Conservation (phyloP, 371 early-diverging fungal species). For the Mortierella sp. region DNA sequence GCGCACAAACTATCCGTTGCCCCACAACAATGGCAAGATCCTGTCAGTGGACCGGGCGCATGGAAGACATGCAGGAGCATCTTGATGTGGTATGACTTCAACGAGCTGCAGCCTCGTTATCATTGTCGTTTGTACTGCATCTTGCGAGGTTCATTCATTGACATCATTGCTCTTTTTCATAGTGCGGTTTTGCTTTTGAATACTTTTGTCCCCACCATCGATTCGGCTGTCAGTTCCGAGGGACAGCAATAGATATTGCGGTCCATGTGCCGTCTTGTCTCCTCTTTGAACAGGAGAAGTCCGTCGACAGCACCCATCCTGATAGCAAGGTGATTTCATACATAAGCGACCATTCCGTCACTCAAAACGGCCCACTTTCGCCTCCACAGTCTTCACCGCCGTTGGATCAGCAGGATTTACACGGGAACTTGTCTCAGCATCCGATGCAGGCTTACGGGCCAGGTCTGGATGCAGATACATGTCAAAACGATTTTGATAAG, state of each 20-base stretch:
- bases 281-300: slow-evolving; percentile 4
- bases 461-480: not conserved
- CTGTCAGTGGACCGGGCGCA: slow-evolving; percentile 39
- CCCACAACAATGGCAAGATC: slow-evolving; percentile 34
- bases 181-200: slow-evolving; percentile 30
- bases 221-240: slow-evolving; percentile 27
- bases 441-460: not conserved
- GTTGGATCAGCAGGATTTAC: not conserved
- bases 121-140: not conserved
- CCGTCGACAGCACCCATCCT: not conserved
- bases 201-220: slow-evolving; percentile 19
- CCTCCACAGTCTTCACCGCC: slow-evolving; percentile 41
- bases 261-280: slow-evolving; percentile 20
- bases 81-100: slow-evolving; percentile 26
- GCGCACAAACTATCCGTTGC: slow-evolving; percentile 31
- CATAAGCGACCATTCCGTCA: not conserved
- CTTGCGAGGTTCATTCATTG: too few relatives aligned
- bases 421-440: not conserved
- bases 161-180: not conserved
- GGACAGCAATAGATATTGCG: slow-evolving; percentile 17
- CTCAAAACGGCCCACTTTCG: slow-evolving; percentile 14
- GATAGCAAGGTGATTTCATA: not conserved
- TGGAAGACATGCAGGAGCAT: slow-evolving; percentile 28
- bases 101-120: not conserved
- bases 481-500: slow-evolving; percentile 1